phyloP scores from a whole-genome alignment of 345 rosid species.

The Laguncularia racemosa region DNA sequence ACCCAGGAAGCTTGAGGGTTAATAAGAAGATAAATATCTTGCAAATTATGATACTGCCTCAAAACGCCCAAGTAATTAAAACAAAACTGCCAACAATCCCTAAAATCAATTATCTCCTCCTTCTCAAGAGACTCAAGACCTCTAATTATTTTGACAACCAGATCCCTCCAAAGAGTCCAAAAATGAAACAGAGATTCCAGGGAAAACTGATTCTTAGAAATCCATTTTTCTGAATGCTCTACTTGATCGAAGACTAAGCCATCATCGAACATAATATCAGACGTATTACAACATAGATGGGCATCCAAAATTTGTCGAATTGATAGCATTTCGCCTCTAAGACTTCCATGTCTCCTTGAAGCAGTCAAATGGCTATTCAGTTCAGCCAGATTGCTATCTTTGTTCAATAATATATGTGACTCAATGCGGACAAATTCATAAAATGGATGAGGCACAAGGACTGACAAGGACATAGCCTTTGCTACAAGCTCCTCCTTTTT shows the following conservation, averaged over 20 bases:
- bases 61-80: slow-evolving; percentile 38
- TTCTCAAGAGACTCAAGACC: slow-evolving; percentile 8
- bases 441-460: slow-evolving; percentile 14
- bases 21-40: slow-evolving; percentile 19
- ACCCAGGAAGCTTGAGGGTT: slow-evolving; percentile 31
- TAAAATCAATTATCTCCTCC: neutral
- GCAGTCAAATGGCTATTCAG: slow-evolving; percentile 22
- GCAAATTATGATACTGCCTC: slow-evolving; percentile 9
- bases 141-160: slow-evolving; percentile 15
- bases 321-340: slow-evolving; percentile 28
- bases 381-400: slow-evolving; percentile 10
- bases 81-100: slow-evolving; percentile 28
- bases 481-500: slow-evolving; percentile 22
- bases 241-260: slow-evolving; percentile 13
- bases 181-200: slow-evolving; percentile 28
- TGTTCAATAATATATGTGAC: slow-evolving; percentile 17
- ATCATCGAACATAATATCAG: slow-evolving; percentile 22
- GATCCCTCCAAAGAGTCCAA: slow-evolving; percentile 42
- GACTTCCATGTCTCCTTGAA: slow-evolving; percentile 18
- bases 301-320: slow-evolving; percentile 32
- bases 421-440: slow-evolving; percentile 20
- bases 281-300: slow-evolving; percentile 12
- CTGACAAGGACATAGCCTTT: slow-evolving; percentile 29
- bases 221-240: slow-evolving; percentile 9
- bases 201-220: slow-evolving; percentile 12